phyloP scores from a whole-genome alignment of 768 basidiomycete species.

The Dentipellis fragilis region DNA sequence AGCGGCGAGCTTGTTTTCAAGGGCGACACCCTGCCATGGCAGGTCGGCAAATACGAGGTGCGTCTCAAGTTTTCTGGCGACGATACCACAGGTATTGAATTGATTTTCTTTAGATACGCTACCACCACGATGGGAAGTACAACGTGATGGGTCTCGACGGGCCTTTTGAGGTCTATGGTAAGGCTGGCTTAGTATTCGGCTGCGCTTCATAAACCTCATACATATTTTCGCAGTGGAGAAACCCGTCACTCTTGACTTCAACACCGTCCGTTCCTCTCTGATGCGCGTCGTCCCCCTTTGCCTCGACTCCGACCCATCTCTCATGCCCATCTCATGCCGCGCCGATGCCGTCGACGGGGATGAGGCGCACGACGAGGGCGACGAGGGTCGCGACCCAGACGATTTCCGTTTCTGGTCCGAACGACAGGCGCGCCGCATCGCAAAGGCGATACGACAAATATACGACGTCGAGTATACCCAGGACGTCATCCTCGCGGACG shows the following conservation, averaged over 20 bases:
- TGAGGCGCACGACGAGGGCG: conserved; percentile 19
- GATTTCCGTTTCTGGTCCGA: conserved; percentile 95
- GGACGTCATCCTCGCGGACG: conserved; percentile 89
- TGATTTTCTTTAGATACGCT: conserved; percentile 46
- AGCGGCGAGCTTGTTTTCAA: conserved; percentile 66
- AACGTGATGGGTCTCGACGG: conserved; percentile 85
- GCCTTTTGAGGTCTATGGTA: conserved; percentile 85
- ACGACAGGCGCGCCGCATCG: conserved; percentile 84
- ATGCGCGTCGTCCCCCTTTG: conserved; percentile 76
- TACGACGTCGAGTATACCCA: conserved; percentile 85
- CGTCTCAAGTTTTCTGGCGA: conserved; percentile 5
- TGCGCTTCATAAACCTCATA: conserved; percentile 3
- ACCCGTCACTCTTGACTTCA: conserved; percentile 53
- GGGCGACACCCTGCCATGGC: conserved; percentile 78
- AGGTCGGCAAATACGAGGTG: conserved; percentile 79
- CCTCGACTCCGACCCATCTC: conserved; percentile 75
- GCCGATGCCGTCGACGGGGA: conserved; percentile 16
- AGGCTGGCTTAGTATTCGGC: conserved; percentile 17
- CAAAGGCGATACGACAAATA: conserved; percentile 62
- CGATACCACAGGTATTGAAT: neutral
- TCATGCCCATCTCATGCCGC: conserved; percentile 58
- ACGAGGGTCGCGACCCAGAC: conserved; percentile 57
- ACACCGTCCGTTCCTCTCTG: conserved; percentile 54
- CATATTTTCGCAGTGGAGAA: conserved; percentile 45
- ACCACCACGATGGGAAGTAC: conserved; percentile 96